Conservation (phyloP, 2,329 filamentous ascomycete species). For the Thelonectria rubi region DNA sequence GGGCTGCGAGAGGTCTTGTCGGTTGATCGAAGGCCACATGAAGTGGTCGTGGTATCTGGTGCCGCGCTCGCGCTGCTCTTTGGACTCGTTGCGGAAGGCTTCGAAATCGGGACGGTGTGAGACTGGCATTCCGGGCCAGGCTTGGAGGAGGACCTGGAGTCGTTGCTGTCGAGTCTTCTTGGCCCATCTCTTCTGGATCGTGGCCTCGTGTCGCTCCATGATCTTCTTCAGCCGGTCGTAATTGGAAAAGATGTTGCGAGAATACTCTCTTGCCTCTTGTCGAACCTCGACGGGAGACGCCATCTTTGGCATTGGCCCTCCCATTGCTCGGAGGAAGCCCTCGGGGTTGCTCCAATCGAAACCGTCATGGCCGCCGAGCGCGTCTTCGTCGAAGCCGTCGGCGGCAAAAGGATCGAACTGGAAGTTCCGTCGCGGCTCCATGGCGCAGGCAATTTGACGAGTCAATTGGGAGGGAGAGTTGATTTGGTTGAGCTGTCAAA, state of each 20-base stretch:
- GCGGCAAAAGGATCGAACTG: too few species aligned
- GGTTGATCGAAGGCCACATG: constrained; percentile 65
- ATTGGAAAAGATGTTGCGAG: constrained; percentile 45
- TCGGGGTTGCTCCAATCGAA: constrained; percentile 17
- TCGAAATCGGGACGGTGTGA: constrained; percentile 62
- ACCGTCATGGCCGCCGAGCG: too few species aligned
- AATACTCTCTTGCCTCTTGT: constrained; percentile 20
- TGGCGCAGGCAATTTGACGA: too few species aligned
- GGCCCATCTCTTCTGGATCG: constrained; percentile 62
- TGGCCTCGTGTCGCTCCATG: constrained; percentile 59
- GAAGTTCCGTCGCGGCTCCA: too few species aligned
- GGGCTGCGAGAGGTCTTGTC: constrained; percentile 60
- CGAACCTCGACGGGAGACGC: constrained; percentile 22
- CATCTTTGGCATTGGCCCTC: constrained; percentile 1
- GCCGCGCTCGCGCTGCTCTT: constrained; percentile 23
- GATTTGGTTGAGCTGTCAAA: too few species aligned
- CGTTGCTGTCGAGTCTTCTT: constrained; percentile 61
- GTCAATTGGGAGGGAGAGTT: too few species aligned
- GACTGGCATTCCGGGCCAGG: constrained; percentile 60
- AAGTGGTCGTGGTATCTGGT: constrained; percentile 47
- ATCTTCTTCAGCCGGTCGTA: constrained; percentile 52
- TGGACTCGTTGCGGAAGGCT: constrained; percentile 42
- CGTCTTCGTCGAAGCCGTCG: too few species aligned
- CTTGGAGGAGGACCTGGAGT: constrained; percentile 54
- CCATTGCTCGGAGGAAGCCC: background rate